Percentiles rank a stretch among this genome's conserved stretches.
These are phyloP conservation scores for Gossypium herbaceum DNA, from an alignment of 345 rosid genomes.

Conservation along the genomic window DNA sequence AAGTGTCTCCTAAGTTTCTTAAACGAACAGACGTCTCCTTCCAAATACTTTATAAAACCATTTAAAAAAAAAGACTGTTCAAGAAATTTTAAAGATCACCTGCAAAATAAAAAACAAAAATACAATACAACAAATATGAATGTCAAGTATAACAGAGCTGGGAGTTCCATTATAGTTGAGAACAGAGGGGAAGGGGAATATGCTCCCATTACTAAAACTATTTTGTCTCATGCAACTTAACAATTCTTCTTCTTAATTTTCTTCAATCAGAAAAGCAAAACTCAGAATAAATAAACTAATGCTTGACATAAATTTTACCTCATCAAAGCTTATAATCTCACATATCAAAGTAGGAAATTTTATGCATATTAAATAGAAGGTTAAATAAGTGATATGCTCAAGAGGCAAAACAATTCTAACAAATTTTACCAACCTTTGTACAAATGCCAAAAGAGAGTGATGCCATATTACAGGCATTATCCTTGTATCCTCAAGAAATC, in stretches of 20 bases:
- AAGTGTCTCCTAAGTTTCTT: background rate
- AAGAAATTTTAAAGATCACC: background rate
- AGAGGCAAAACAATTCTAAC: background rate
- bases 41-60: background rate
- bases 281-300: background rate
- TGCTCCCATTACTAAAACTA: background rate
- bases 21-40: slow-evolving; percentile 6
- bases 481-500: slow-evolving; percentile 66
- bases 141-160: background rate
- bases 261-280: background rate
- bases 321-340: too few relatives aligned
- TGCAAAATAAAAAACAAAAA: background rate
- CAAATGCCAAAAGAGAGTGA: slow-evolving; percentile 86
- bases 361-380: background rate
- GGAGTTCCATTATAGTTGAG: background rate
- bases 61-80: background rate
- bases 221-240: background rate
- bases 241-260: background rate
- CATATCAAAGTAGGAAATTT: background rate
- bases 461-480: slow-evolving; percentile 99
- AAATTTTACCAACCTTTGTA: slow-evolving; percentile 55
- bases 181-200: background rate
- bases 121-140: background rate
- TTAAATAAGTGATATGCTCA: background rate
- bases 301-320: background rate